Base-by-base conservation (phyloP, 2,329 filamentous ascomycete genomes). In the Trichoderma brevicompactum region DNA sequence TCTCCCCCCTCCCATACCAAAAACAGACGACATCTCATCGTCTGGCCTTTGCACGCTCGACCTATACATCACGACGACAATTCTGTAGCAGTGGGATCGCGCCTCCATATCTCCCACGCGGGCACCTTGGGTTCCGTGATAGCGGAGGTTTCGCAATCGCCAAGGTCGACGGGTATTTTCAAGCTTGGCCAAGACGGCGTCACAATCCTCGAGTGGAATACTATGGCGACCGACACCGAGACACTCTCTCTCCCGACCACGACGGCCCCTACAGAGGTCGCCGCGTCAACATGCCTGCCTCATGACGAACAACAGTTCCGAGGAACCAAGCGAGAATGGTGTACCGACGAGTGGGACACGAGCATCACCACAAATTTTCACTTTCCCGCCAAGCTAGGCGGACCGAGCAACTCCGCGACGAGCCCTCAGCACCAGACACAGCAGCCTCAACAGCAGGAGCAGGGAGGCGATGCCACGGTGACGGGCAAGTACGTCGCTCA, bases 151-250 rank as follows among this genome's bases (percentile, higher is more conserved):
- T 28, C 40, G 36, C 48, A 61, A 28, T 28, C 49, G 49, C 49
- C 28, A 36, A 52, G 48, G 59, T 53, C 49, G 46, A 61, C 36
- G 32, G 36, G 19, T 41, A 19, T n/a, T 43, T 32, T 17, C 28
- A 46, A 9, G 56, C 17, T 10, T 34, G 17, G 17, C 44, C 15
- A 13, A 23, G n/a, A 40, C 34, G n/a, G 17, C 54, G 23, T 46
- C 54, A 10, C 44, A n/a, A 12, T 38, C 23, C 46, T 36, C 41
- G 15, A 40, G 15, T 41, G 44, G 38, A 54, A 32, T 17, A 56
- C 68, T 5, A 76, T 76, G 73, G 69, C 72, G 17, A 76, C 74
- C 69, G 73, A 76, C 44, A 76, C 74, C 41, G 74, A 76, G 43
- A 75, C 74, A 12, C 53, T 75, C 40, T 75, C 72, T 53, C 65